Evolutionary conservation across 495 filamentous ascomycete species (phyloP), one percentile per base, ranked within the genome.

Genomic region (Hyaloscypha variabilis): DNA sequence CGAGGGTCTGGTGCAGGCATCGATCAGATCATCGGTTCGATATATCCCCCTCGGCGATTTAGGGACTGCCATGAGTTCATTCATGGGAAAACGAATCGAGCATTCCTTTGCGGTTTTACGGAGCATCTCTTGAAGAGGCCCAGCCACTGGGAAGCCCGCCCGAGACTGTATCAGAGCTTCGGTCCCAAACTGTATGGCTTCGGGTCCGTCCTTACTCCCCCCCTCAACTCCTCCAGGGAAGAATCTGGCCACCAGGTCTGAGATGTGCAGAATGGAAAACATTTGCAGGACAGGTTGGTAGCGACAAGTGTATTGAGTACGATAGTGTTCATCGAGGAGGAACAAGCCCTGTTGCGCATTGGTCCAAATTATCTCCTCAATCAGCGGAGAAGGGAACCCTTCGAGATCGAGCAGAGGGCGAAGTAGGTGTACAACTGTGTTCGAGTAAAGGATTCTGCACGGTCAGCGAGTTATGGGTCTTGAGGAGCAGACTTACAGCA

Each of bases 261-360:
- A 68, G 31, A 79, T 53, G 51, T 78, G 75, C 8, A 78, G 69
- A 28, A 74, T 26, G 28, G 70, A 68, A 66, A 78, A 77, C 52
- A 75, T 68, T 52, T 78, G 77, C 8, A 78, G 54, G 11, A 73
- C 73, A 3, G 73, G 65, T 46, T 76, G 74, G 57, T 76, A 77
- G 21, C 67, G 67, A 62, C 67, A 68, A 4, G 67, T 68, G 52
- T 69, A 77, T 13, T 70, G 55, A 8, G 62, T 60, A 17, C 64
- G 61, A 62, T 78, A 77, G 28, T 70, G 57, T 21, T 68, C 61
- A 36, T 70, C 70, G 6, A 73, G 53, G 19, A 73, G 57, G 55
- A 55, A 67, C 13, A 73, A 28, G 1, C 71, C 71, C 36, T 62
- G 59, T 26, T 73, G 71, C 1, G 71, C 71, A 63, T 70, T 62